Base-by-base conservation (phyloP, 495 filamentous ascomycete genomes). In the Chaetomium tenue region DNA sequence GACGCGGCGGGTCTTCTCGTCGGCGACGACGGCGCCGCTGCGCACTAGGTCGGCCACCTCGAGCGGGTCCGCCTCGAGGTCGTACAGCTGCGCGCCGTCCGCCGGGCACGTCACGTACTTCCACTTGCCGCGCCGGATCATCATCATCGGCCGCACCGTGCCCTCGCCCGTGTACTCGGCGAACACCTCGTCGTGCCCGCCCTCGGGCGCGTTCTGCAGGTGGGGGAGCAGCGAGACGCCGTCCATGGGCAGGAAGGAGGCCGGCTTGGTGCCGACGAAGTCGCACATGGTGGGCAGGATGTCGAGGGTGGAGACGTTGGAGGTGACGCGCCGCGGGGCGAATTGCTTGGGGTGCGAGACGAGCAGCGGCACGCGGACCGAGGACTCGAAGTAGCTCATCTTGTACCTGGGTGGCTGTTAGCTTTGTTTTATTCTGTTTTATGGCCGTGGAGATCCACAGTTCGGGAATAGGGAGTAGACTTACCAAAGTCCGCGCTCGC, bases 91-190 rank as follows among this genome's bases (percentile, higher is more conserved):
- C 12, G 88, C 83, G 5, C 88, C 87, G 72, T 96, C 92, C 18
- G 88, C 86, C 8, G 89, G 84, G 61, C 90, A 95, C 65, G 87
- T 89, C 64, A 91, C 82, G 65, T 89, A 93, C 77, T 96, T 96
- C 88, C 88, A 94, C 51, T 78, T 77, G 13, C 90, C 91, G 51
- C 89, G 86, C 37, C 86, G 84, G 71, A 96, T 95, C 91, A 96
- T 96, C 77, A 94, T 88, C n/a, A 93, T 80, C 0, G 91, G 91
- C 6, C 88, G 85, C 63, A 93, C 82, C 3, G 91, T 94, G 51
- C 91, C 91, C 76, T 96, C 91, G 22, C 89, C 91, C 73, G 90
- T 91, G 75, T 95, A 96, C 76, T 96, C 91, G 60, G 89, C 91
- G 68, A 91, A 88, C 23, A 91, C 91, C 13, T 87, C 91, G 66